Conservation (phyloP, 129 eudicot species). For the Helichrysum umbraculigerum region DNA sequence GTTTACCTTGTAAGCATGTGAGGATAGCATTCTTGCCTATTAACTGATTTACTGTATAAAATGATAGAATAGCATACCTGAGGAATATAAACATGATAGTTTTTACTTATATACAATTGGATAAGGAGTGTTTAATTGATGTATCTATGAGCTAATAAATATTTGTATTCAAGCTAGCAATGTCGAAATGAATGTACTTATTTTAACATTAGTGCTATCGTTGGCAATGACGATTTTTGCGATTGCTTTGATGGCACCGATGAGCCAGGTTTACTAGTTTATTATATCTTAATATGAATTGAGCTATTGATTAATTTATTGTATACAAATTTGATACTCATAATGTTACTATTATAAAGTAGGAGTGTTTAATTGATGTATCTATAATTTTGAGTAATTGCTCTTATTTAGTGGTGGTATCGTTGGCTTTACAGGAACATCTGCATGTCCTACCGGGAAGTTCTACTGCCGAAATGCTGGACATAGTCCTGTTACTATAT, state of each 20-base stretch:
- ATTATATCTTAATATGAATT: neutral
- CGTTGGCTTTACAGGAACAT: slow-evolving; percentile 71
- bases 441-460: slow-evolving; percentile 87
- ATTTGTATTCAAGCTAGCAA: slow-evolving; percentile 14
- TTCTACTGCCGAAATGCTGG: slow-evolving; percentile 88
- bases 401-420: neutral
- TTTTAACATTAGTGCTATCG: neutral
- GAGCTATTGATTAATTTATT: neutral
- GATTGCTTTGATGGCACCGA: neutral
- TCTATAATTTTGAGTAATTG: neutral
- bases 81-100: slow-evolving; percentile 10
- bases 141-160: slow-evolving; percentile 4
- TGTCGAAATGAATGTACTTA: slow-evolving; percentile 1
- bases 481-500: slow-evolving; percentile 58
- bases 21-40: neutral
- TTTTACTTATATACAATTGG: neutral
- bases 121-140: slow-evolving; percentile 7
- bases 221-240: neutral
- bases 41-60: neutral
- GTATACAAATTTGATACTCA: neutral
- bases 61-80: neutral
- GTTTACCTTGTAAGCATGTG: neutral
- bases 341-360: neutral
- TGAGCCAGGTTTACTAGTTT: no score
- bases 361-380: neutral